These are phyloP conservation scores for Spathaspora girioi DNA, from an alignment of 805 yeast genomes.

Conservation along the genomic window DNA sequence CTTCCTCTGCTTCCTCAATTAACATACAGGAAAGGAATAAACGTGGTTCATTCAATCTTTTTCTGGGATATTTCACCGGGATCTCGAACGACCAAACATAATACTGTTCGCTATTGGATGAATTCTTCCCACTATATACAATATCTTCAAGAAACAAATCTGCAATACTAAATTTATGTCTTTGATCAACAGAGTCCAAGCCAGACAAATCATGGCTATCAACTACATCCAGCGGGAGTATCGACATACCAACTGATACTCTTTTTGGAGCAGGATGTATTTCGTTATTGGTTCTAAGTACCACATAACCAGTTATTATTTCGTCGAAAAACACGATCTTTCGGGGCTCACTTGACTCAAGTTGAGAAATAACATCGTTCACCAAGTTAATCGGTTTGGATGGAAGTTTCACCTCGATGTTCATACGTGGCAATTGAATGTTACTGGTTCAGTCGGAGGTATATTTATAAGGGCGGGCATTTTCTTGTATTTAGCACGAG, in stretches of 20 bases:
- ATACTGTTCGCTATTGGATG: constrained; percentile 5
- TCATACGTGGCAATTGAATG: constrained; percentile 5
- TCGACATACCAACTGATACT: constrained; percentile 16
- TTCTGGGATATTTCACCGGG: constrained; percentile 28
- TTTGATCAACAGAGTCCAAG: constrained; percentile 5
- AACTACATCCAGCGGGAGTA: constrained; percentile 15
- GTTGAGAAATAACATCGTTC: constrained; percentile 2
- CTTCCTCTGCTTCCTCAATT: constrained; percentile 10
- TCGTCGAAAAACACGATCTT: constrained; percentile 26
- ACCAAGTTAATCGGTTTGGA: constrained; percentile 3
- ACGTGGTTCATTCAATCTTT: constrained; percentile 23
- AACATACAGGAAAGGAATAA: constrained; percentile 18
- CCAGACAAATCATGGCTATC: constrained; percentile 10
- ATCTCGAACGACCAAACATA: constrained; percentile 28
- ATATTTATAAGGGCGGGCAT: too few relatives aligned
- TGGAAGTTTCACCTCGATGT: constrained; percentile 6
- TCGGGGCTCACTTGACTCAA: not conserved
- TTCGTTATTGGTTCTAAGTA: constrained; percentile 11
- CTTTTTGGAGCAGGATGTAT: constrained; percentile 5
- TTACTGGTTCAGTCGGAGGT: not conserved
- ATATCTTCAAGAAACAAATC: constrained; percentile 4
- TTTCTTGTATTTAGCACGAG: too few relatives aligned
- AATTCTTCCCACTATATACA: constrained; percentile 3
- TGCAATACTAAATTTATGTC: not conserved
- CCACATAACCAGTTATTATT: constrained; percentile 22